A percentile compares a stretch with the other conserved stretches of the same genome.
These are phyloP conservation scores for Colletotrichum spinosum DNA, from an alignment of 2,329 filamentous ascomycete species.

Conservation along the genomic window DNA sequence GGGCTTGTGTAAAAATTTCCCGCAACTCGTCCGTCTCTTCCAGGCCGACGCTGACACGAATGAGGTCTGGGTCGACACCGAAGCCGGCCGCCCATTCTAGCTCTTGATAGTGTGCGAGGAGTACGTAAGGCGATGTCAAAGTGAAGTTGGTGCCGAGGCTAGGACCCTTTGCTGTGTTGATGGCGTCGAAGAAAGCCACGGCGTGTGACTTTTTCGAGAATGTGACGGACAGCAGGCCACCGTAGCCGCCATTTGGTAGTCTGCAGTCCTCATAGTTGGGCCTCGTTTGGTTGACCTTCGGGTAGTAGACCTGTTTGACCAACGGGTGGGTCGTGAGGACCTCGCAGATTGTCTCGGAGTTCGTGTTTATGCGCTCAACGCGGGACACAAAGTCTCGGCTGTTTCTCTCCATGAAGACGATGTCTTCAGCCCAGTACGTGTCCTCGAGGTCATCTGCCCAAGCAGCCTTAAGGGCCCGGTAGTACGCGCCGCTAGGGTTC, in stretches of 20 bases:
- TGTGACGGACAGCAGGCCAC: slow-evolving; percentile 86
- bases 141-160: slow-evolving; percentile 98
- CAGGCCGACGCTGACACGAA: slow-evolving; percentile 90
- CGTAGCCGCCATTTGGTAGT: slow-evolving; percentile 83
- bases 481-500: slow-evolving; percentile 77
- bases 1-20: slow-evolving; percentile 73
- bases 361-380: slow-evolving; percentile 85
- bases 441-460: slow-evolving; percentile 80
- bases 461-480: slow-evolving; percentile 74
- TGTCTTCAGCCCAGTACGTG: slow-evolving; percentile 94
- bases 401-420: slow-evolving; percentile 95
- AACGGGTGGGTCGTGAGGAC: slow-evolving; percentile 70
- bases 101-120: slow-evolving; percentile 92
- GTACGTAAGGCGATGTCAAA: slow-evolving; percentile 87
- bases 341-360: slow-evolving; percentile 85
- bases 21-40: slow-evolving; percentile 80
- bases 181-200: slow-evolving; percentile 83
- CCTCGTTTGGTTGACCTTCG: slow-evolving; percentile 78
- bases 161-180: slow-evolving; percentile 92
- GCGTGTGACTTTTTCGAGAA: slow-evolving; percentile 80
- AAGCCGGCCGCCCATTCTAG: slow-evolving; percentile 89
- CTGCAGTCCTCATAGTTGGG: slow-evolving; percentile 83
- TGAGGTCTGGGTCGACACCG: slow-evolving; percentile 82
- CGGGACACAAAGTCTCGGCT: slow-evolving; percentile 89
- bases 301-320: slow-evolving; percentile 88